These are phyloP conservation scores for Arbutus unedo DNA, from an alignment of 148 eudicot genomes.

Conservation along the genomic window DNA sequence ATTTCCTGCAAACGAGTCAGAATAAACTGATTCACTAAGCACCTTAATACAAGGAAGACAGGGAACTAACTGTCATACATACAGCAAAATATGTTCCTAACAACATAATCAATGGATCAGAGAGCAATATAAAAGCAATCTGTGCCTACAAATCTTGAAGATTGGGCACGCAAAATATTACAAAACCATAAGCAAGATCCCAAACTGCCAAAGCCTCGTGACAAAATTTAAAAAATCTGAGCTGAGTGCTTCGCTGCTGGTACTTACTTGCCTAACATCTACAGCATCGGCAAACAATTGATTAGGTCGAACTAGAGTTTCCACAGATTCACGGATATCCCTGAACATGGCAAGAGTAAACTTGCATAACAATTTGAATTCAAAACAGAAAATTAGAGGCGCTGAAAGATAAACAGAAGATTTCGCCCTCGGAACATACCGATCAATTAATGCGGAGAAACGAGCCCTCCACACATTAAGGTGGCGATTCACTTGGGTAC, in stretches of 20 bases:
- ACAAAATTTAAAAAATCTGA: neutral
- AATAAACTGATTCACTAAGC: conserved; percentile 17
- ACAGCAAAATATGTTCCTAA: conserved; percentile 1
- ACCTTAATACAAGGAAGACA: neutral
- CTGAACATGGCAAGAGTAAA: conserved; percentile 37
- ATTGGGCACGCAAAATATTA: neutral
- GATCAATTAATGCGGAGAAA: conserved; percentile 82
- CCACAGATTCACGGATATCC: conserved; percentile 72
- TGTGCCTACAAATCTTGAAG: neutral
- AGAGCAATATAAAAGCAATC: neutral
- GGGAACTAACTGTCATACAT: neutral
- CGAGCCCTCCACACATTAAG: conserved; percentile 87
- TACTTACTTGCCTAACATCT: conserved; percentile 87
- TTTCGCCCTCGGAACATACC: conserved; percentile 25
- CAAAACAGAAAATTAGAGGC: neutral
- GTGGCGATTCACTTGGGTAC: conserved; percentile 61
- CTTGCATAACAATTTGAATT: neutral
- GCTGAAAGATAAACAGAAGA: neutral
- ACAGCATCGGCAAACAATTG: conserved; percentile 80
- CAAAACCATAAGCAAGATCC: conserved; percentile 1
- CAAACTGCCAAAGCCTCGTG: neutral
- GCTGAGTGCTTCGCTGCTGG: neutral
- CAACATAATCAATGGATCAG: neutral
- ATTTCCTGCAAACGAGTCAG: conserved; percentile 63
- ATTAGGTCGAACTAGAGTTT: conserved; percentile 75